These are phyloP conservation scores for Curvularia spicifera DNA, from an alignment of 2,329 filamentous ascomycete species.

Conservation along the genomic window DNA sequence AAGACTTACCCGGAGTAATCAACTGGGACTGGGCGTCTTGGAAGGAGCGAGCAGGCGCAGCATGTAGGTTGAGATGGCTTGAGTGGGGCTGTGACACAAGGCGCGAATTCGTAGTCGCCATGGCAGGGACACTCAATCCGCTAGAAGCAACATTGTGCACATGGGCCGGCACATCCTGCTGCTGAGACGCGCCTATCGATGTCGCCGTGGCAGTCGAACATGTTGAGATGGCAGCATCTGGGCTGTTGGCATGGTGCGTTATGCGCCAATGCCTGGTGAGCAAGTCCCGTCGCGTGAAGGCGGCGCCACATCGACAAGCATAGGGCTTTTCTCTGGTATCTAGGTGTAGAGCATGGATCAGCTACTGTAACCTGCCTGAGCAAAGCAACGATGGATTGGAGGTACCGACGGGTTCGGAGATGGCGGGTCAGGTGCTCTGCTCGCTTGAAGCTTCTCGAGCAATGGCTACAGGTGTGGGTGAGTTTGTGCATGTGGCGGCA, in stretches of 20 bases:
- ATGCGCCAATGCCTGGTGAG: slow-evolving; percentile 43
- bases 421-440: slow-evolving; percentile 41
- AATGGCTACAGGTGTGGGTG: slow-evolving; percentile 36
- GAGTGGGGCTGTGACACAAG: slow-evolving; percentile 14
- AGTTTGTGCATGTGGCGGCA: slow-evolving; percentile 33
- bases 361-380: slow-evolving; percentile 6
- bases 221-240: slow-evolving; percentile 10
- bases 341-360: slow-evolving; percentile 20
- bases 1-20: slow-evolving; percentile 22
- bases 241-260: slow-evolving; percentile 28
- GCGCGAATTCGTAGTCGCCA: slow-evolving; percentile 1
- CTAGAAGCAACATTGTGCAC: slow-evolving; percentile 3
- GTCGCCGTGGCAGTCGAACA: slow-evolving; percentile 15
- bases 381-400: slow-evolving; percentile 7
- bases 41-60: slow-evolving; percentile 16
- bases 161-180: not conserved
- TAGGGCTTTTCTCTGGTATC: slow-evolving; percentile 44
- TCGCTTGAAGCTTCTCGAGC: slow-evolving; percentile 39
- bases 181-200: slow-evolving; percentile 10
- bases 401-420: slow-evolving; percentile 40
- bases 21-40: slow-evolving; percentile 24
- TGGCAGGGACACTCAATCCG: slow-evolving; percentile 6
- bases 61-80: slow-evolving; percentile 21
- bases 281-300: slow-evolving; percentile 39
- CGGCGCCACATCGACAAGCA: slow-evolving; percentile 35